Percentiles rank a stretch among this genome's conserved stretches.
phyloP scores from a whole-genome alignment of 2,329 filamentous ascomycete species.

The Diaporthe citrichinensis region DNA sequence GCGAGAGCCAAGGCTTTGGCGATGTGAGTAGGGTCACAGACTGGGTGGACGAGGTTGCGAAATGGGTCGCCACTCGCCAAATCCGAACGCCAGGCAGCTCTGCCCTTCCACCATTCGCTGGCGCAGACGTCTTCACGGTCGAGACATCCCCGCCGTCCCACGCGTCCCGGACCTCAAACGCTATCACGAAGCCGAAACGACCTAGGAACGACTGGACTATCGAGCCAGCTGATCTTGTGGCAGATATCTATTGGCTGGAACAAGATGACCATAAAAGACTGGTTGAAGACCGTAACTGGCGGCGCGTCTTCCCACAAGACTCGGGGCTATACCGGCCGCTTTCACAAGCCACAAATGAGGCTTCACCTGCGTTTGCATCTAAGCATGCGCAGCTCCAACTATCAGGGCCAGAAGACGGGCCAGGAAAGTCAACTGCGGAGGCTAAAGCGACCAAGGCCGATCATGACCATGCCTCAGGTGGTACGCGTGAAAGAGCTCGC shows the following conservation, averaged over 20 bases:
- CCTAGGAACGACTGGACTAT: conserved; percentile 89
- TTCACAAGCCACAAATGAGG: conserved; percentile 44
- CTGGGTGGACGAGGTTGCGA: conserved; percentile 82
- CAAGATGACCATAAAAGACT: conserved; percentile 83
- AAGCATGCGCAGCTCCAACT: conserved; percentile 34
- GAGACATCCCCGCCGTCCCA: conserved; percentile 59
- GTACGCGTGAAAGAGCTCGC: conserved; percentile 71
- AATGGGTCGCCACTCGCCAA: conserved; percentile 57
- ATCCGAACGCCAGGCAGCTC: conserved; percentile 50
- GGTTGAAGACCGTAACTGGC: conserved; percentile 84
- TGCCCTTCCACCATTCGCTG: conserved; percentile 61
- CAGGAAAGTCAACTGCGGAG: conserved; percentile 45
- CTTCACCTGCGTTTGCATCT: conserved; percentile 19
- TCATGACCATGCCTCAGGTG: conserved; percentile 62
- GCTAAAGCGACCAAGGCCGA: conserved; percentile 51
- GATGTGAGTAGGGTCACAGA: conserved; percentile 78
- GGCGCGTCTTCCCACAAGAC: conserved; percentile 74
- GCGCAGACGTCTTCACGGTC: conserved; percentile 60
- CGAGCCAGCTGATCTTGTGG: conserved; percentile 86
- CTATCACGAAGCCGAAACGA: conserved; percentile 73
- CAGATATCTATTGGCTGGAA: conserved; percentile 93
- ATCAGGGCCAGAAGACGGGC: conserved; percentile 45
- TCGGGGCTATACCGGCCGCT: conserved; percentile 47
- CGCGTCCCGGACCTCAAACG: conserved; percentile 56
- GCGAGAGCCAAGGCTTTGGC: conserved; percentile 82